Conservation (phyloP, 768 basidiomycete species). For the Lyophyllum decastes region DNA sequence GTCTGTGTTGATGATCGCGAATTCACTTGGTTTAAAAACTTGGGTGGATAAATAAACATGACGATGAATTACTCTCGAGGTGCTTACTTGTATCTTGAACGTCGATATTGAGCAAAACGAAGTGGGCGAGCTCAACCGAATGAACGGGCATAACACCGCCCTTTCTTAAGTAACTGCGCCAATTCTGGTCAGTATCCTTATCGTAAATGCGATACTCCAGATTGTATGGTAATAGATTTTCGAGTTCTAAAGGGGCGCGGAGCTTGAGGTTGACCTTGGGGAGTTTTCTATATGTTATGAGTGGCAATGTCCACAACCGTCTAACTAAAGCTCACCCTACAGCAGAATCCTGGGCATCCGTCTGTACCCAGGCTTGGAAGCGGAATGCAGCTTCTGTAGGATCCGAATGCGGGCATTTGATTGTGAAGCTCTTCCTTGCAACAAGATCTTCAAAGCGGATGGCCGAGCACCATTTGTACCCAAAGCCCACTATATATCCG, state of each 20-base stretch:
- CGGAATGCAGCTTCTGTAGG: conserved; percentile 87
- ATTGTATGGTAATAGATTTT: conserved; percentile 94
- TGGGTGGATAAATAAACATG: background rate
- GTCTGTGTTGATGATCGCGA: conserved; percentile 96
- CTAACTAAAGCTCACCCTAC: conserved; percentile 45
- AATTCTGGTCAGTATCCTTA: conserved; percentile 92
- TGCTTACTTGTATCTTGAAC: conserved; percentile 85
- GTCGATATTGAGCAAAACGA: conserved; percentile 86
- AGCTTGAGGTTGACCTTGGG: conserved; percentile 86
- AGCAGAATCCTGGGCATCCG: conserved; percentile 53
- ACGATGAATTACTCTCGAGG: background rate
- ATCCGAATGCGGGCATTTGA: conserved; percentile 84
- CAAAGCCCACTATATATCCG: conserved; percentile 78
- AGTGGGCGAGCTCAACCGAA: conserved; percentile 88
- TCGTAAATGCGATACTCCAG: conserved; percentile 96
- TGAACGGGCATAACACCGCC: conserved; percentile 97
- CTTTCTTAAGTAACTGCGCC: conserved; percentile 89
- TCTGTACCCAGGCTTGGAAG: conserved; percentile 89
- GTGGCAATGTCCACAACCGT: background rate
- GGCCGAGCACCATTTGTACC: conserved; percentile 89
- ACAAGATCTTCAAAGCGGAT: conserved; percentile 91
- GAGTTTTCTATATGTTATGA: conserved; percentile 56
- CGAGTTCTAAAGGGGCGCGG: conserved; percentile 91
- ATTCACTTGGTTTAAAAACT: conserved; percentile 95
- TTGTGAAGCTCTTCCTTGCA: conserved; percentile 64